Conservation (phyloP, 1,139 yeast species). For the Taphrina confusa region DNA sequence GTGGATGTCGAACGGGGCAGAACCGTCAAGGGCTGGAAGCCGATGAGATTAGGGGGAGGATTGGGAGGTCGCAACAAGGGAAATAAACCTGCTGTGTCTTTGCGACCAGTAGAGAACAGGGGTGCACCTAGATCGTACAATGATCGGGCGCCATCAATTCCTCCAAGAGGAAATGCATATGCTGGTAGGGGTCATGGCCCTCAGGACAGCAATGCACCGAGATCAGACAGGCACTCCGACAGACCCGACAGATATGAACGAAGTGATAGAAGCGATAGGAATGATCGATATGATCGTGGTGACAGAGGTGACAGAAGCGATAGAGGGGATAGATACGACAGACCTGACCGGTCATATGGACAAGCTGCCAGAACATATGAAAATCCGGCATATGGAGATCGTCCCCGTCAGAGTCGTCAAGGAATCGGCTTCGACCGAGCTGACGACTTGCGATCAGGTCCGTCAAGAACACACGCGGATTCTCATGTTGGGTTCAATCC, state of each 20-base stretch:
- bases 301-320: neutral
- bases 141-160: constrained; percentile 19
- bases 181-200: neutral
- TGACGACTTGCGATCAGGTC: constrained; percentile 11
- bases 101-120: constrained; percentile 1
- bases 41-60: constrained; percentile 75
- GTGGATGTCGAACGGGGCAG: constrained; percentile 88
- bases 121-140: constrained; percentile 9
- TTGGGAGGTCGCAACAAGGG: constrained; percentile 63
- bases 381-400: constrained; percentile 1
- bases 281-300: neutral
- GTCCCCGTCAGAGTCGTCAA: constrained; percentile 22
- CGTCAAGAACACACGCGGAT: neutral
- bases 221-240: constrained; percentile 1
- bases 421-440: constrained; percentile 28
- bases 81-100: constrained; percentile 37
- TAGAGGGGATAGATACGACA: constrained; percentile 1
- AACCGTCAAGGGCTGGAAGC: constrained; percentile 73
- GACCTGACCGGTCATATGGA: constrained; percentile 3
- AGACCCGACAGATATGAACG: constrained; percentile 2
- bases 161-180: neutral
- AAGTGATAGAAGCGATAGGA: neutral
- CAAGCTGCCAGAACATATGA: constrained; percentile 13
- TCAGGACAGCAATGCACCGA: constrained; percentile 10
- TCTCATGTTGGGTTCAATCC: constrained; percentile 18